These are phyloP conservation scores for Articulospora tetracladia DNA, from an alignment of 495 filamentous ascomycete genomes.

Conservation along the genomic window DNA sequence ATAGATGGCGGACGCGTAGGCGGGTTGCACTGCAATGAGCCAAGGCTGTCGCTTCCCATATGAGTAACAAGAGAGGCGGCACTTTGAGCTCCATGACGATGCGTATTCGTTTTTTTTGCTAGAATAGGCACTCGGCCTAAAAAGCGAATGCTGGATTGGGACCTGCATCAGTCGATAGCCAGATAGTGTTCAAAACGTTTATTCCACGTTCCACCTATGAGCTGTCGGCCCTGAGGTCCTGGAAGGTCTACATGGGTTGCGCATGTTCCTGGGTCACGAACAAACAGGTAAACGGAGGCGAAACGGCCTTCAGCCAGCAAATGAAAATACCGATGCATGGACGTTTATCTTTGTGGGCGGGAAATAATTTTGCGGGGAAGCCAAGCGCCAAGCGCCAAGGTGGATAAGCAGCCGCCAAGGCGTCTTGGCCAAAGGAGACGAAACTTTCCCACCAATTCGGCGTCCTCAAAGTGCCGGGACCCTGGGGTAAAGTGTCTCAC, in stretches of 20 bases:
- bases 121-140: not conserved
- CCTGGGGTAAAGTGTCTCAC: not conserved
- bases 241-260: not conserved
- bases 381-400: conserved; percentile 1
- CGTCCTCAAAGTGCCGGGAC: not conserved
- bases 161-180: not conserved
- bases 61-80: not conserved
- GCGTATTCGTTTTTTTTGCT: not conserved
- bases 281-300: not conserved
- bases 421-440: not conserved
- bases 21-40: not conserved
- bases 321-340: not conserved
- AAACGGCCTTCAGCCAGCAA: not conserved
- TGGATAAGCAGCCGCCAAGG: not conserved
- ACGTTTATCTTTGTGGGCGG: not conserved
- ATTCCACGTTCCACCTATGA: not conserved
- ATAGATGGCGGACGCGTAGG: not conserved
- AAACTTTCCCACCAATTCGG: conserved; percentile 4
- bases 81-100: not conserved
- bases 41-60: not conserved
- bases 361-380: conserved; percentile 2
- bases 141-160: not conserved
- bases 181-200: not conserved
- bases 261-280: not conserved
- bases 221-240: not conserved